These are phyloP conservation scores for Immersiella caudata DNA, from an alignment of 495 filamentous ascomycete species.

Conservation along the genomic window DNA sequence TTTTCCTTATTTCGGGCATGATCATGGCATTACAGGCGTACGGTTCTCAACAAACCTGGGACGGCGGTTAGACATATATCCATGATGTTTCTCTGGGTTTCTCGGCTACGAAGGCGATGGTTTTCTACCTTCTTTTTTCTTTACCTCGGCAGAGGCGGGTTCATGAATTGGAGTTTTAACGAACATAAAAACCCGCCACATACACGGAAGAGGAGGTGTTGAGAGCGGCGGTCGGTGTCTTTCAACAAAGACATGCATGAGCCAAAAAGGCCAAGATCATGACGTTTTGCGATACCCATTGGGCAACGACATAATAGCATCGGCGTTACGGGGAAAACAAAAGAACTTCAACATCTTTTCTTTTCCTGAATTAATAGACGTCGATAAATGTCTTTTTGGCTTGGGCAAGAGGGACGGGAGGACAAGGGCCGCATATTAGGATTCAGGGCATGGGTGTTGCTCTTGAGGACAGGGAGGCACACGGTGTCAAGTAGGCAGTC, in stretches of 20 bases:
- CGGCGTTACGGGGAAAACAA: slow-evolving; percentile 48
- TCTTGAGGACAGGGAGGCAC: not conserved
- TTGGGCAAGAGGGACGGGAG: slow-evolving; percentile 27
- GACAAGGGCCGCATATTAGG: slow-evolving; percentile 10
- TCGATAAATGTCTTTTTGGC: slow-evolving; percentile 40
- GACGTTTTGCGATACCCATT: slow-evolving; percentile 41
- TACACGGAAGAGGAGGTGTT: slow-evolving; percentile 23
- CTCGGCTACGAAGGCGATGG: slow-evolving; percentile 21
- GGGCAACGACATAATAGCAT: slow-evolving; percentile 41
- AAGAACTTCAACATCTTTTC: slow-evolving; percentile 53
- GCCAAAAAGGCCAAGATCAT: slow-evolving; percentile 38
- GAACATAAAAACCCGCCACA: slow-evolving; percentile 32
- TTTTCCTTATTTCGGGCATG: slow-evolving; percentile 31
- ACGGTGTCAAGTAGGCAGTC: not conserved
- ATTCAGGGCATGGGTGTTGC: slow-evolving; percentile 2
- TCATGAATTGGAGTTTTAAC: slow-evolving; percentile 31
- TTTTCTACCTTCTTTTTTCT: slow-evolving; percentile 21
- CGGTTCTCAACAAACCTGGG: slow-evolving; percentile 49
- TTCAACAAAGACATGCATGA: slow-evolving; percentile 50
- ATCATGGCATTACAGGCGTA: slow-evolving; percentile 42
- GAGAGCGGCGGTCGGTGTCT: slow-evolving; percentile 37
- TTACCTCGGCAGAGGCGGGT: slow-evolving; percentile 13
- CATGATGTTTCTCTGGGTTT: slow-evolving; percentile 30
- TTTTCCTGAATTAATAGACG: slow-evolving; percentile 42
- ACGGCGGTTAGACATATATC: slow-evolving; percentile 41